A percentile compares a stretch with the other conserved stretches of the same genome.
Evolutionary conservation across 345 rosid genomes (phyloP).

Genomic region (Salix brachista): DNA sequence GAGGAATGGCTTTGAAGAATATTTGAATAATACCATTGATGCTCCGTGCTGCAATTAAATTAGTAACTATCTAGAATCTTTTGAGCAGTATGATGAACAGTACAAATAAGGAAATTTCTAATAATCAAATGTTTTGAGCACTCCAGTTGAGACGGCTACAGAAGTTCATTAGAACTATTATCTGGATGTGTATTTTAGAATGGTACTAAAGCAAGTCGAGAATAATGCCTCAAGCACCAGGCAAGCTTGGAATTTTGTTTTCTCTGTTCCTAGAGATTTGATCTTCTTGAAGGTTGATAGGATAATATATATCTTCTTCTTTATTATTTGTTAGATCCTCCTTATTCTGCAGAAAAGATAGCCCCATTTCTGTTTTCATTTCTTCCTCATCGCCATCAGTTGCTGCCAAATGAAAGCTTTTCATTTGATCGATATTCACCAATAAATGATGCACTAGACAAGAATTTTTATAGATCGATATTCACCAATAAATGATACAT

Average conservation of each 20-base stretch:
- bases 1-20: background rate
- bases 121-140: background rate
- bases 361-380: slow-evolving; percentile 8
- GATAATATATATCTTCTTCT: slow-evolving; percentile 8
- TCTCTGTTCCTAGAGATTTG: slow-evolving; percentile 13
- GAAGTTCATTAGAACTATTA: background rate
- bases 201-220: background rate
- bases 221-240: slow-evolving; percentile 26
- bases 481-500: background rate
- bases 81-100: background rate
- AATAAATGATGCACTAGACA: background rate
- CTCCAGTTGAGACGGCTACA: background rate
- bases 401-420: slow-evolving; percentile 29
- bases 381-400: slow-evolving; percentile 23
- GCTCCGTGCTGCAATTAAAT: background rate
- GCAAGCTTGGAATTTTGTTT: slow-evolving; percentile 14
- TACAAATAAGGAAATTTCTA: background rate
- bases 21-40: background rate
- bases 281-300: slow-evolving; percentile 3
- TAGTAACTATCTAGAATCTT: background rate
- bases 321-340: slow-evolving; percentile 10
- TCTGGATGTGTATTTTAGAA: background rate
- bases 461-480: background rate
- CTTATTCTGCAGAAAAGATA: slow-evolving; percentile 14
- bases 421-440: background rate